Percentiles rank a stretch among this genome's conserved stretches.
phyloP scores from a whole-genome alignment of 768 basidiomycete species.

The Stropharia rugosoannulata region DNA sequence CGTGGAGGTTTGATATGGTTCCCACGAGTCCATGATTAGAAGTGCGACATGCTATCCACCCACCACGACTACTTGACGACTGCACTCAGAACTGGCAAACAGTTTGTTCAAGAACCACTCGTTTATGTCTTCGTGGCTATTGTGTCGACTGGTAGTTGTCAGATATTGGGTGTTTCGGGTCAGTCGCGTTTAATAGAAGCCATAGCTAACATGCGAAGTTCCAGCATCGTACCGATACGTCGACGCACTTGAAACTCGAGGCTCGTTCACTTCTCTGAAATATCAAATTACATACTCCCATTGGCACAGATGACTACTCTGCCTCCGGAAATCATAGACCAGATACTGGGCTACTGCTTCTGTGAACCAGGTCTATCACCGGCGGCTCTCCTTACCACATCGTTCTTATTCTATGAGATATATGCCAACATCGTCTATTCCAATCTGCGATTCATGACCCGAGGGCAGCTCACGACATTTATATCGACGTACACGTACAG shows the following conservation, averaged over 20 bases:
- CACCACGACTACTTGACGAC: too few relatives aligned
- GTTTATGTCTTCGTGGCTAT: too few relatives aligned
- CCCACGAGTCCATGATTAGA: too few relatives aligned
- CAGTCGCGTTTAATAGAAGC: too few relatives aligned
- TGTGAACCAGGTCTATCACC: background rate
- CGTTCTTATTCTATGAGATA: conserved; percentile 15
- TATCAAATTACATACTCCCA: background rate
- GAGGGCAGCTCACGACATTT: conserved; percentile 18
- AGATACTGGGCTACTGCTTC: background rate
- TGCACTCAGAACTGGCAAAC: too few relatives aligned
- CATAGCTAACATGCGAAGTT: background rate
- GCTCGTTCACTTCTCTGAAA: background rate
- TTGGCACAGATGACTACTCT: background rate
- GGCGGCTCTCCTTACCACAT: conserved; percentile 15
- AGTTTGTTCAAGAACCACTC: too few relatives aligned
- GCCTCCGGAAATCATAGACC: conserved; percentile 2
- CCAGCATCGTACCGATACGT: too few relatives aligned
- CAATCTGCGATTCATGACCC: conserved; percentile 18
- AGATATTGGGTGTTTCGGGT: too few relatives aligned
- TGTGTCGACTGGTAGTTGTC: too few relatives aligned
- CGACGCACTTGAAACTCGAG: background rate
- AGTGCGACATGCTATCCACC: too few relatives aligned
- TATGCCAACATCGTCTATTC: conserved; percentile 16
- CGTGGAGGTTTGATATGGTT: too few relatives aligned
- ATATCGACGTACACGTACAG: conserved; percentile 15